A percentile compares a stretch with the other conserved stretches of the same genome.
These are phyloP conservation scores for Hyphopichia fennica DNA, from an alignment of 1,139 yeast species.

Conservation along the genomic window DNA sequence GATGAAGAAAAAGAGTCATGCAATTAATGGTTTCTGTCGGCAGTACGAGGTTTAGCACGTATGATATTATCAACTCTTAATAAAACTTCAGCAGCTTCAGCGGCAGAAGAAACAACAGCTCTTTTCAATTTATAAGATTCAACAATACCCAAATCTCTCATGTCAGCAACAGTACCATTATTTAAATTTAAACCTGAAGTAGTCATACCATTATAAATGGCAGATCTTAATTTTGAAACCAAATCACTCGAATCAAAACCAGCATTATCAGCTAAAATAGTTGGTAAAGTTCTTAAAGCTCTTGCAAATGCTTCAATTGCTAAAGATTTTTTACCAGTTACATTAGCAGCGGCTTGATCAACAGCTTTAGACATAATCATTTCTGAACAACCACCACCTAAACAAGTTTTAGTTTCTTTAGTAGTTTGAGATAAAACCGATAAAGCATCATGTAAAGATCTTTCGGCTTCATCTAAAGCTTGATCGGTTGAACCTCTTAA, in stretches of 20 bases:
- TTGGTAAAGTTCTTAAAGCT: conserved; percentile 93
- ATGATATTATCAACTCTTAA: conserved; percentile 94
- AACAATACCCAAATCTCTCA: conserved; percentile 90
- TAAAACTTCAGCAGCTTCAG: conserved; percentile 96
- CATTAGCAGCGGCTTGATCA: conserved; percentile 91
- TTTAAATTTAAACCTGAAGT: conserved; percentile 90
- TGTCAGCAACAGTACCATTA: conserved; percentile 82
- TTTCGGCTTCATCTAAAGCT: conserved; percentile 93
- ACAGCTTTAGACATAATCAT: conserved; percentile 98
- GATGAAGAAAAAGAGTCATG: neutral
- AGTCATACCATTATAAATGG: conserved; percentile 89
- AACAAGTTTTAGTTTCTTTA: conserved; percentile 87
- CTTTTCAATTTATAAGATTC: conserved; percentile 89
- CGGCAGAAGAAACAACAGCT: conserved; percentile 94
- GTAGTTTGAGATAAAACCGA: conserved; percentile 96
- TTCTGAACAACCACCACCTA: conserved; percentile 98
- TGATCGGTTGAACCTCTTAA: conserved; percentile 97
- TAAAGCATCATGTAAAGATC: conserved; percentile 95
- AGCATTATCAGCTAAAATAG: conserved; percentile 94
- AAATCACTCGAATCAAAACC: conserved; percentile 94
- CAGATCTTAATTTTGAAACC: conserved; percentile 86
- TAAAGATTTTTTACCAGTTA: conserved; percentile 87
- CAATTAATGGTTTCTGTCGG: conserved; percentile 64
- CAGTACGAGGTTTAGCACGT: conserved; percentile 96
- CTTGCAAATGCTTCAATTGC: conserved; percentile 95